phyloP scores from a whole-genome alignment of 768 basidiomycete species.

The Psilocybe cubensis region DNA sequence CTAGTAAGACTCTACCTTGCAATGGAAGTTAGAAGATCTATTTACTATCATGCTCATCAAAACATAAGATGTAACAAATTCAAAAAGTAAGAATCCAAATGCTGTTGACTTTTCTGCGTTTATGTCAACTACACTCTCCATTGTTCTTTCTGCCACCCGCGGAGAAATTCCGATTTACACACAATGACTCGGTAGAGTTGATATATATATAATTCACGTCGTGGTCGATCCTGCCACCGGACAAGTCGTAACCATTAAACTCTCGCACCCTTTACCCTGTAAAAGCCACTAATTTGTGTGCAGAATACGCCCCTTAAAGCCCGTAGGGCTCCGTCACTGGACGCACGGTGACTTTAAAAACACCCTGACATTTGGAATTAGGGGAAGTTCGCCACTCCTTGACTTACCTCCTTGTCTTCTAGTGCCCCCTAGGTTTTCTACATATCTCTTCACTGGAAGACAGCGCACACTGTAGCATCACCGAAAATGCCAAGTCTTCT shows the following conservation, averaged over 20 bases:
- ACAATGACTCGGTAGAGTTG: neutral
- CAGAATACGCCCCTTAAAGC: neutral
- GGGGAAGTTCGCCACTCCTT: neutral
- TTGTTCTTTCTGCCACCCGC: neutral
- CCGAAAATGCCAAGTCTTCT: slow-evolving; percentile 8
- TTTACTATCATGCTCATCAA: no score
- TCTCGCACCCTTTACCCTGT: neutral
- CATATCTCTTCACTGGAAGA: no score
- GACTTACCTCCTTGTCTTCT: neutral
- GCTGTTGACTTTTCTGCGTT: neutral
- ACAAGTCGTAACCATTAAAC: neutral
- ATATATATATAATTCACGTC: neutral
- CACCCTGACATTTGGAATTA: neutral
- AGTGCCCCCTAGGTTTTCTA: neutral
- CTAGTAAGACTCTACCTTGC: no score
- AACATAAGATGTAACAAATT: no score
- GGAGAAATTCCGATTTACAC: neutral
- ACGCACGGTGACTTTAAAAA: neutral
- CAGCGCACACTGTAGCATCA: no score
- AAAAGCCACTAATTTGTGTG: neutral
- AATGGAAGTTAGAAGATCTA: no score
- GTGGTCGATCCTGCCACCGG: neutral
- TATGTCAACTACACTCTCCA: neutral
- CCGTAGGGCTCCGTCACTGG: no score
- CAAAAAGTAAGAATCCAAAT: neutral